Base-by-base conservation (phyloP, 192 early-diverging fungal genomes). In the Coemansia sp. region DNA sequence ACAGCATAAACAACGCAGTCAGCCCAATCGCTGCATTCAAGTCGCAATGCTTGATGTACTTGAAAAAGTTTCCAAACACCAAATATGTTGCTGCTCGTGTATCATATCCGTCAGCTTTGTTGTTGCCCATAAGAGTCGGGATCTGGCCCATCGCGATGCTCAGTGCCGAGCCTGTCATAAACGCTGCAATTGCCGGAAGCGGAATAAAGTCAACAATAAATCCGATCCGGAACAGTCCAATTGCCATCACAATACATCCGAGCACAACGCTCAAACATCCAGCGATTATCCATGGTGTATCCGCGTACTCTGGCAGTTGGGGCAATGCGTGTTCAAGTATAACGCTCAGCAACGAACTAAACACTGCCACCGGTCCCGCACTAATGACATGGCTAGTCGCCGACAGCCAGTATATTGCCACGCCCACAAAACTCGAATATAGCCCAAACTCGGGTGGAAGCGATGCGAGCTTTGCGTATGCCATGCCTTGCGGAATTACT, bases 151-250 rank as follows among this genome's bases (percentile, higher is more conserved):
- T 86, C 42, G 89, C 84, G 62, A 95, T 92, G 25, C 84, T 89
- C 4, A 91, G 62, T 14, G 89, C 93, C 18, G 89, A 88, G 8
- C 93, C 93, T 2, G 92, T 85, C 63, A 90, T 93, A 68, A 95
- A 97, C 0, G 93, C 93, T 1, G 89, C 88, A 63, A 97, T 87
- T 24, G 90, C 89, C 1, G 93, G 85, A 18, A 82, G 71, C 24
- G 90, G 87, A 65, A 97, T 91, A 64, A 95, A 94, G 64, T 95
- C 90, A 40, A 95, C 88, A 26, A 95, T 74, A 52, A 92, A 83
- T 5, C 95, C 95, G 12, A 97, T 79, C 5, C 92, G 88, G 15
- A 95, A 66, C 9, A 94, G 58, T 20, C 93, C 95, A 28, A 97
- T 61, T 42, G 82, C 73, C 12, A 87, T 74, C 14, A 89, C 69